Percentiles rank a stretch among this genome's conserved stretches.
Conservation (phyloP, 225 moss, liverwort and hornwort genomes). For the Takakia lepidozioides region DNA sequence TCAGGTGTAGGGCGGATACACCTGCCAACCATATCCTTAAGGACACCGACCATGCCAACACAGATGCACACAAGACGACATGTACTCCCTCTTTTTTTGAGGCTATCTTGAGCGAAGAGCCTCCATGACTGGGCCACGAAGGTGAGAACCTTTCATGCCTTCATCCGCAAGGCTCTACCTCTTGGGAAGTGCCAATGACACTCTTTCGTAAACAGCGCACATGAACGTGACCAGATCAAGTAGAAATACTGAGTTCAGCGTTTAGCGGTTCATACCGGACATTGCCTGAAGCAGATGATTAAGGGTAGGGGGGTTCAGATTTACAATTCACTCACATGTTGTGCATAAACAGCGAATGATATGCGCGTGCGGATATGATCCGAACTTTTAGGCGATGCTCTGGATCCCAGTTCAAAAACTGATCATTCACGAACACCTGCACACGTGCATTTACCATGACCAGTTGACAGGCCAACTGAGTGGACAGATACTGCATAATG, state of each 20-base stretch:
- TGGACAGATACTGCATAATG: no score
- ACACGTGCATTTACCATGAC: background rate
- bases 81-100: conserved; percentile 14
- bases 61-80: conserved; percentile 28
- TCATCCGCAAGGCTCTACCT: conserved; percentile 2
- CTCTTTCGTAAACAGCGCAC: conserved; percentile 2
- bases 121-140: conserved; percentile 5
- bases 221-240: conserved; percentile 7
- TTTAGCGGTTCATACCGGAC: conserved; percentile 40
- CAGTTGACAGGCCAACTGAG: no score
- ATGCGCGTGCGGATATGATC: conserved; percentile 96
- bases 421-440: conserved; percentile 97
- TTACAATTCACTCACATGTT: conserved; percentile 78
- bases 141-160: conserved; percentile 13
- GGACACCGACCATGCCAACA: conserved; percentile 78
- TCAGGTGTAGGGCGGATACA: conserved; percentile 99
- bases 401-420: conserved; percentile 95
- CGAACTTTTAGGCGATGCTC: conserved; percentile 92
- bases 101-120: conserved; percentile 6
- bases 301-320: background rate
- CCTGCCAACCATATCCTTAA: conserved; percentile 99
- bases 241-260: conserved; percentile 7
- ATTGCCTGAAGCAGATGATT: conserved; percentile 9
- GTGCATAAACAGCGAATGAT: conserved; percentile 95
- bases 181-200: conserved; percentile 8